Percentiles rank a stretch among this genome's conserved stretches.
These are phyloP conservation scores for Ceratocystis variospora DNA, from an alignment of 2,329 filamentous ascomycete species.

Conservation along the genomic window DNA sequence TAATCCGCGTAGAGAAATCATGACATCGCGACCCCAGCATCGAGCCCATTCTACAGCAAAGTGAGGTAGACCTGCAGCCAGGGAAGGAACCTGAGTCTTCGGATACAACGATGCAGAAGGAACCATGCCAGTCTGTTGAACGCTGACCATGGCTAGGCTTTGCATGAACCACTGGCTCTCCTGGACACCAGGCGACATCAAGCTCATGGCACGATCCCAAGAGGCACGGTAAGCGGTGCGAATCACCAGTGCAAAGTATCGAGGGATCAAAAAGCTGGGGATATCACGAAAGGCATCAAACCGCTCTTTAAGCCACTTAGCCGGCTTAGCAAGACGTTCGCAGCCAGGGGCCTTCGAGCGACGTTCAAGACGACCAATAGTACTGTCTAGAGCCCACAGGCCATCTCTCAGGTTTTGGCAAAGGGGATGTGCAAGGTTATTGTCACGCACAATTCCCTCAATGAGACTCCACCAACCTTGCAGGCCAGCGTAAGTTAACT, in stretches of 20 bases:
- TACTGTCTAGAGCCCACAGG: conserved; percentile 85
- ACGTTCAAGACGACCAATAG: conserved; percentile 61
- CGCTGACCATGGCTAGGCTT: conserved; percentile 75
- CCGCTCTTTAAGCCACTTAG: conserved; percentile 66
- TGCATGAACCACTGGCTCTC: conserved; percentile 81
- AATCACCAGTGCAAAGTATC: conserved; percentile 84
- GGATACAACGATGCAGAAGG: conserved; percentile 87
- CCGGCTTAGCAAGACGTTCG: conserved; percentile 47
- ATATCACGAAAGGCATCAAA: conserved; percentile 76
- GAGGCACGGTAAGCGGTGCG: conserved; percentile 79
- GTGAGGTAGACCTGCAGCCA: conserved; percentile 87
- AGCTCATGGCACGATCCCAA: conserved; percentile 59
- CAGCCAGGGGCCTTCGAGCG: conserved; percentile 52
- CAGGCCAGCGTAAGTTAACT: conserved; percentile 86
- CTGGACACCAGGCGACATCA: conserved; percentile 65
- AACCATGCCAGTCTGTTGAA: conserved; percentile 79
- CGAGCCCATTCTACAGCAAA: conserved; percentile 89
- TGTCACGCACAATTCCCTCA: conserved; percentile 69
- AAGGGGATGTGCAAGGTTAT: conserved; percentile 82
- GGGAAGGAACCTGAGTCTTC: conserved; percentile 64
- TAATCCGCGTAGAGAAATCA: conserved; percentile 88
- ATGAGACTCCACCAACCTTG: conserved; percentile 97
- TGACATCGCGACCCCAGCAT: conserved; percentile 95
- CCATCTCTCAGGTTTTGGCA: conserved; percentile 87
- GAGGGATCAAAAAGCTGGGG: conserved; percentile 77